Evolutionary conservation across 2,329 filamentous ascomycete genomes (phyloP), one percentile per base, ranked within the genome.

Genomic region (Lizonia empirigonia): DNA sequence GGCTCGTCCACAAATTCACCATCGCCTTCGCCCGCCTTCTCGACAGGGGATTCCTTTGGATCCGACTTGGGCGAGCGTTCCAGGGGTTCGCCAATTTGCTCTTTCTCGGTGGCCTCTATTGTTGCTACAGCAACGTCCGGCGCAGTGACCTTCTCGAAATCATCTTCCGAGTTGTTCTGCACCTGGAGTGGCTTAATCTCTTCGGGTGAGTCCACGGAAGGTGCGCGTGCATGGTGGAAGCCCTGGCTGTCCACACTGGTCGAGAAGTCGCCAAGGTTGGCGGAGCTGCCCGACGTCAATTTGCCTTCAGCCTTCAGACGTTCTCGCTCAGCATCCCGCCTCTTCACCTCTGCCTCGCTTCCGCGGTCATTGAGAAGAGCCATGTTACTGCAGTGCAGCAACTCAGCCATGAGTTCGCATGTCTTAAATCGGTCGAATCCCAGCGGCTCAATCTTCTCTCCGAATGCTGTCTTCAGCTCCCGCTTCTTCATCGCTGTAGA

Each of bases 351-450:
- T 59, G 91, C 87, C 70, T 99, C 92, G 9, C 91, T 92, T 24
- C 93, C 94, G 8, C 85, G 80, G 70, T 97, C 92, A 69, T 99
- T 99, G 59, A 99, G 78, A 27, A 99, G 79, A 5, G 90, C 92
- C 94, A 99, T 99, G 71, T 99, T 99, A 72, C 93, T 97, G 75
- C 94, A 99, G 74, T 99, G 94, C 30, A 99, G 77, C 35, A 99
- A 80, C 74, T 99, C 94, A 1, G 94, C 94, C 94, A 99, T 97
- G 53, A 99, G 80, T 75, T 99, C 94, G 73, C 94, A 99, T 0
- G 94, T 97, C 79, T 99, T 99, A 80, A 99, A 99, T 16, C 94
- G 84, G 74, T 99, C 94, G 69, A 99, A 99, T 2, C 94, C 94
- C 8, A 99, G 82, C 4, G 94, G 93, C 73, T 97, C 91, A 44